phyloP scores from a whole-genome alignment of 225 moss, liverwort and hornwort species.

The Sphagnum tenellum region DNA sequence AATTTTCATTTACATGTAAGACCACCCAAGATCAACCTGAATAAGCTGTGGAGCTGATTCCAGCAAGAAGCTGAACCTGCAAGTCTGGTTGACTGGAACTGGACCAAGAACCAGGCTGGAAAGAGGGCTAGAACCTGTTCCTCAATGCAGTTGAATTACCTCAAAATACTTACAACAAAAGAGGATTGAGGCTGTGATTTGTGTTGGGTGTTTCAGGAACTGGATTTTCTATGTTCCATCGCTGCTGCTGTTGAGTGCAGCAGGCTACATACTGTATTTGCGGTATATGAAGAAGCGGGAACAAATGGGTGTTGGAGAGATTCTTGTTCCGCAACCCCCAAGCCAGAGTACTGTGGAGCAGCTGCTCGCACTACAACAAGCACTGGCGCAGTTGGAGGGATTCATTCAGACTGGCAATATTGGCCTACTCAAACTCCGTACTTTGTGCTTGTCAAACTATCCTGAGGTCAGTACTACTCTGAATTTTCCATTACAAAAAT shows the following conservation, averaged over 20 bases:
- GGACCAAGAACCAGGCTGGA: no score
- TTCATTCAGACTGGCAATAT: constrained; percentile 65
- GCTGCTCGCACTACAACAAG: constrained; percentile 79
- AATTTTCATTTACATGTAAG: constrained; percentile 71
- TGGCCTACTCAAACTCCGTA: constrained; percentile 64
- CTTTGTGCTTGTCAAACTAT: constrained; percentile 59
- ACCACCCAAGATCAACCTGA: neutral
- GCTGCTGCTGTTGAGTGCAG: constrained; percentile 38
- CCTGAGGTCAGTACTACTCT: constrained; percentile 43
- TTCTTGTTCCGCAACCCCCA: constrained; percentile 68
- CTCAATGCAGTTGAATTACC: no score
- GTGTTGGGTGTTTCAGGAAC: constrained; percentile 34
- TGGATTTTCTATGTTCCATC: constrained; percentile 55
- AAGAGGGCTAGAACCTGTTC: no score
- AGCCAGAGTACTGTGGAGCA: constrained; percentile 81
- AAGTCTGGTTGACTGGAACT: neutral
- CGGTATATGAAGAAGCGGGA: constrained; percentile 45
- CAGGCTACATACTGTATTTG: constrained; percentile 53
- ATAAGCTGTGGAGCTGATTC: no score
- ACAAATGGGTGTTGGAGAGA: constrained; percentile 42
- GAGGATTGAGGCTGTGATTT: neutral
- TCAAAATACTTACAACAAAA: no score
- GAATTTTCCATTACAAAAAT: no score
- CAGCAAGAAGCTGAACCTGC: neutral
- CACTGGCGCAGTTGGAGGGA: constrained; percentile 61